Evolutionary conservation across 768 basidiomycete species (phyloP).

Genomic region (Russula dissimulans): DNA sequence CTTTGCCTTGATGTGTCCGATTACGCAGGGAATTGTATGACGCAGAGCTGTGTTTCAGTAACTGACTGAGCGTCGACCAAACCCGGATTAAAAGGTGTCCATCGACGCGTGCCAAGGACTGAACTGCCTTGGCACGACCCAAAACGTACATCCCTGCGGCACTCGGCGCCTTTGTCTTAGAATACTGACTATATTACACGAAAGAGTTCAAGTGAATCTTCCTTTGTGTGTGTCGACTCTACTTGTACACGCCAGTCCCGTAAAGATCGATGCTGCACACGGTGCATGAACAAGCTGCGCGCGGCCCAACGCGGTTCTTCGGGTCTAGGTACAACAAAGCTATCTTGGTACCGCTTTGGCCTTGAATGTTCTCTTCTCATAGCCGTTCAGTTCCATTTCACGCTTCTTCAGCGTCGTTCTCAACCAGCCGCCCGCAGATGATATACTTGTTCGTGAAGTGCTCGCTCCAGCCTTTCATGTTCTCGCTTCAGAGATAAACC

Average conservation of each 20-base stretch:
- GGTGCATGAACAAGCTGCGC: too few species aligned
- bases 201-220: too few species aligned
- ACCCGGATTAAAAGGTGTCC: slow-evolving; percentile 16
- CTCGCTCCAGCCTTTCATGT: slow-evolving; percentile 93
- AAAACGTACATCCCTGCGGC: too few species aligned
- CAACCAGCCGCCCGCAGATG: slow-evolving; percentile 79
- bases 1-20: background rate
- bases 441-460: slow-evolving; percentile 93
- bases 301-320: too few species aligned
- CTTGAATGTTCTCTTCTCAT: background rate
- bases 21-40: background rate
- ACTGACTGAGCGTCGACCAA: slow-evolving; percentile 23
- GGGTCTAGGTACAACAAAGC: background rate
- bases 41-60: slow-evolving; percentile 22
- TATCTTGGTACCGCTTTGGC: background rate
- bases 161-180: too few species aligned
- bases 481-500: slow-evolving; percentile 48
- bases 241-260: too few species aligned
- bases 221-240: too few species aligned
- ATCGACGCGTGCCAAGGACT: background rate
- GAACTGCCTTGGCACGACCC: too few species aligned
- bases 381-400: background rate
- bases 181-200: too few species aligned
- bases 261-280: too few species aligned
- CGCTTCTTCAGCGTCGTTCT: slow-evolving; percentile 43